Evolutionary conservation across 2,329 filamentous ascomycete genomes (phyloP).

Genomic region (Fusarium kyushuense): DNA sequence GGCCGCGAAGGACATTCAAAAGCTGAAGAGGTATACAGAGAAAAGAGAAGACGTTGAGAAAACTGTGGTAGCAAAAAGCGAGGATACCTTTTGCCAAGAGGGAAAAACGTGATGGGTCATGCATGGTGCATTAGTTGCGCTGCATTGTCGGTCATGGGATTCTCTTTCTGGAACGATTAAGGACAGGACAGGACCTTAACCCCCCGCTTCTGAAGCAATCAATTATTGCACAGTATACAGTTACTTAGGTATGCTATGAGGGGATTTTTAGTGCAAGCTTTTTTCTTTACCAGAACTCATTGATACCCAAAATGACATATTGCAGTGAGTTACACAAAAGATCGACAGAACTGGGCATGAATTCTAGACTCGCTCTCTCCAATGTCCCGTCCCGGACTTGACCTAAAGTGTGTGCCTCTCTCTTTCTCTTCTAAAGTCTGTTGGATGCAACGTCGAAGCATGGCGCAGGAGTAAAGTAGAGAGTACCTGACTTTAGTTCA

Average conservation of each 20-base stretch:
- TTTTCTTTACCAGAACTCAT: conserved; percentile 19
- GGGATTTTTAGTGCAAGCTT: background rate
- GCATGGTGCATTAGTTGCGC: conserved; percentile 32
- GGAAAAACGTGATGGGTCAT: conserved; percentile 29
- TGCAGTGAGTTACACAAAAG: background rate
- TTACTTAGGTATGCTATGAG: background rate
- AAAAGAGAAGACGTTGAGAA: background rate
- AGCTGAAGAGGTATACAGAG: background rate
- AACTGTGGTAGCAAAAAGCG: conserved; percentile 1
- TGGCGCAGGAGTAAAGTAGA: conserved; percentile 30
- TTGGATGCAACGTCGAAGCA: conserved; percentile 28
- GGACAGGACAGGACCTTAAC: background rate
- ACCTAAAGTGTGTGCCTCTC: conserved; percentile 3
- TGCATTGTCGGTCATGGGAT: conserved; percentile 34
- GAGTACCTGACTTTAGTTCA: conserved; percentile 21
- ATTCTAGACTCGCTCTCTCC: conserved; percentile 15
- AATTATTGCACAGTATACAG: conserved; percentile 5
- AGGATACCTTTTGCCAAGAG: conserved; percentile 21
- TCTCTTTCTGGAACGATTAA: conserved; percentile 33
- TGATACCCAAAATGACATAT: conserved; percentile 24
- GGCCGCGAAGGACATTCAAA: conserved; percentile 1
- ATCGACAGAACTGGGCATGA: conserved; percentile 42
- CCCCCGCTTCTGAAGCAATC: conserved; percentile 16
- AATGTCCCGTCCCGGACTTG: conserved; percentile 1
- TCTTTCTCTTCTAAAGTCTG: conserved; percentile 5